These are phyloP conservation scores for Leucoagaricus sp. DNA, from an alignment of 1,284 basidiomycete species.

Conservation along the genomic window DNA sequence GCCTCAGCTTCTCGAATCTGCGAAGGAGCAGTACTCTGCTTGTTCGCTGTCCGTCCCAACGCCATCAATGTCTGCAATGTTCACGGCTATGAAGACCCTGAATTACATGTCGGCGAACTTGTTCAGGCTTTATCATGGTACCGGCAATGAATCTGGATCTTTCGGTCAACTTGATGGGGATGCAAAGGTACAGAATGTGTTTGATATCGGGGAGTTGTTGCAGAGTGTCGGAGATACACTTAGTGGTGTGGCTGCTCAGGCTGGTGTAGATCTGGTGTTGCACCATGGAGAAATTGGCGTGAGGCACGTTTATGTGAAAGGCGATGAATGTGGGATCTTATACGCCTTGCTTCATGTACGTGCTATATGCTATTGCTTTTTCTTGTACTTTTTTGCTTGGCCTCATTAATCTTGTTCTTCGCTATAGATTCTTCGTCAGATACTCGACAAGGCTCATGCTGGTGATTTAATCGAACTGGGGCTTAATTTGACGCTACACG, in stretches of 20 bases:
- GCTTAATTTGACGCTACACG: constrained; percentile 58
- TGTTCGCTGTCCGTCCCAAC: constrained; percentile 85
- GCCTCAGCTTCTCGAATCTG: constrained; percentile 86
- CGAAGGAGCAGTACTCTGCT: constrained; percentile 87
- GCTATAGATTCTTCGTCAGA: constrained; percentile 79
- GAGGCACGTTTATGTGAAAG: constrained; percentile 82
- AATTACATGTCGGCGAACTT: constrained; percentile 89
- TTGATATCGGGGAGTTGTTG: constrained; percentile 50
- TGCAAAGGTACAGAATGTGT: constrained; percentile 28
- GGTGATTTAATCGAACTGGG: constrained; percentile 91
- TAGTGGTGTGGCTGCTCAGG: constrained; percentile 81
- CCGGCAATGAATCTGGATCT: constrained; percentile 16
- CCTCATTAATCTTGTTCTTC: constrained; percentile 17
- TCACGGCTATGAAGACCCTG: constrained; percentile 87
- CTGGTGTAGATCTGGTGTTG: constrained; percentile 84
- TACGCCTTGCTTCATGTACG: constrained; percentile 85
- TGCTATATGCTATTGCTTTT: constrained; percentile 19
- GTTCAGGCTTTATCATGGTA: constrained; percentile 49
- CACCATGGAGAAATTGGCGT: constrained; percentile 86
- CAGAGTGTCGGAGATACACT: constrained; percentile 75
- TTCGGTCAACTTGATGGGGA: constrained; percentile 12
- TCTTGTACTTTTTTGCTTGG: constrained; percentile 2
- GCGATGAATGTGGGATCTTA: constrained; percentile 82
- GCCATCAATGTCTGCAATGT: constrained; percentile 83
- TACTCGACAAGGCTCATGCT: constrained; percentile 63